Base-by-base conservation (phyloP, 306 rosid species). In the Quercus variabilis region DNA sequence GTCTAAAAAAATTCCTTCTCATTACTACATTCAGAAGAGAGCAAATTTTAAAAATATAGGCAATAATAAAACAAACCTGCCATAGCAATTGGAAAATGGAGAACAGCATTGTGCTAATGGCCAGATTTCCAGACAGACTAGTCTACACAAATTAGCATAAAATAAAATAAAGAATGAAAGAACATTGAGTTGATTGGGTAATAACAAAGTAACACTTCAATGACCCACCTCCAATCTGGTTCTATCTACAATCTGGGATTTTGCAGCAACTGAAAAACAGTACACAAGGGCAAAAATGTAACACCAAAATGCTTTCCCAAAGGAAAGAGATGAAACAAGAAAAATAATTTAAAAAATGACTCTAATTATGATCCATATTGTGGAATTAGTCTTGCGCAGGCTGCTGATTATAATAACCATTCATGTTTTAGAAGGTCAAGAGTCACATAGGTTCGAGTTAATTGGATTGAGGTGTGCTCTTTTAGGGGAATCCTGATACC, bases 51-150 rank as follows among this genome's bases (percentile, higher is more conserved):
- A 49, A 49, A 49, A 49, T 49, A 49, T 12, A 63, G 23, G 35
- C 28, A 64, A 58, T 3, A 58, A 74, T 12, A 35, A 74, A 58
- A 59, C 82, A 55, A 28, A 81, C 90, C 89, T 88, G 88, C 89
- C 91, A 85, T 2, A 43, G 54, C 68, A 88, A 13, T 58, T 85
- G 91, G 52, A 85, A 84, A 81, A 81, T 79, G 19, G 77, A 55
- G 77, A 88, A 88, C 60, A 85, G 73, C 74, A 55, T 59, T 51
- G 86, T 85, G 81, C 91, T 79, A 17, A 59, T 55, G 62, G 71
- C 89, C 79, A 88, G 67, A 78, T 65, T 79, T 68, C 73, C 83
- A 18, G 82, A 75, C 33, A 85, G 76, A 70, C 74, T 69, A 21
- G 41, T 64, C 89, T 85, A 69, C 81, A 78, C 5, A 76, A 41